Evolutionary conservation across 306 rosid genomes (phyloP).

Genomic region (Ormosia emarginata): DNA sequence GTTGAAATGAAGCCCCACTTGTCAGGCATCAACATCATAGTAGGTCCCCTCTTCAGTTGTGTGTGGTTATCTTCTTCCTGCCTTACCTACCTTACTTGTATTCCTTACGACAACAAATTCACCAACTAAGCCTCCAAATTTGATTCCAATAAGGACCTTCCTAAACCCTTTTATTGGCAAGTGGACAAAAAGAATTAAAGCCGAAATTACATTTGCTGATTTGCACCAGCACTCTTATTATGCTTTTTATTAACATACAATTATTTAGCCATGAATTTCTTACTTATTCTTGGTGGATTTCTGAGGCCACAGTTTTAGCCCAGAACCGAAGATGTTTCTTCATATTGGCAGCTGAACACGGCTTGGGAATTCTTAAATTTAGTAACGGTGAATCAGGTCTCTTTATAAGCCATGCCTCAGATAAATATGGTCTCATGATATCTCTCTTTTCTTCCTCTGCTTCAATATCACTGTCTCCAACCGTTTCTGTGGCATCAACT

Average conservation of each 20-base stretch:
- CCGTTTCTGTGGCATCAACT: neutral
- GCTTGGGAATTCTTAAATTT: conserved; percentile 50
- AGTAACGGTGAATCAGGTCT: conserved; percentile 63
- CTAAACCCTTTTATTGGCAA: neutral
- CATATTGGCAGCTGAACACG: conserved; percentile 54
- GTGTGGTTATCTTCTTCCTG: conserved; percentile 16
- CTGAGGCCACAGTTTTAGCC: conserved; percentile 83
- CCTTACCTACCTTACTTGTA: conserved; percentile 10
- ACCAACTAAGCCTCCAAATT: neutral
- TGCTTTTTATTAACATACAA: neutral
- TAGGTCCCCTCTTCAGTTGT: conserved; percentile 2
- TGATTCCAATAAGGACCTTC: neutral
- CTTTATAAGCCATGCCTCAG: conserved; percentile 84
- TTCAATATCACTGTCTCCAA: neutral
- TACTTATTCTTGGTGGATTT: conserved; percentile 42
- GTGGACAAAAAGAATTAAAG: neutral
- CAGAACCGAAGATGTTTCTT: conserved; percentile 68
- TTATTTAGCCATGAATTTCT: neutral
- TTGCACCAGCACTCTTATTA: neutral
- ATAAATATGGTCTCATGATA: conserved; percentile 66
- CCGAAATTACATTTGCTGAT: neutral
- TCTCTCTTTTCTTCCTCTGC: conserved; percentile 33
- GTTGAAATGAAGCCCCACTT: conserved; percentile 4
- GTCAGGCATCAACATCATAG: neutral
- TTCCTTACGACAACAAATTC: neutral